These are phyloP conservation scores for Betula pendula DNA, from an alignment of 306 rosid genomes.

Conservation along the genomic window DNA sequence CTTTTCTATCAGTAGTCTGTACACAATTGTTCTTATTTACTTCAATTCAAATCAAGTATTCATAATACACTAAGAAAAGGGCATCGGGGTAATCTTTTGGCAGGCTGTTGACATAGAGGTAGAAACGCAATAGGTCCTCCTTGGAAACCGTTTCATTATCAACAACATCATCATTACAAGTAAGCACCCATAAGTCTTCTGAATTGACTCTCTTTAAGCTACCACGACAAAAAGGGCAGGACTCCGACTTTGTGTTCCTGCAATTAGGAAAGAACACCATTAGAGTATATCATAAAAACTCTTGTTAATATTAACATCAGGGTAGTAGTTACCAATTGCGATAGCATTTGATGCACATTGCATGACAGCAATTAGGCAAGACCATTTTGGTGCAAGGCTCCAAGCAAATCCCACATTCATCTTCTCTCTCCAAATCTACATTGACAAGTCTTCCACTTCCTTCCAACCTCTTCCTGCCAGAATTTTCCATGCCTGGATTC, in stretches of 20 bases:
- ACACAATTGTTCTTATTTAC: constrained; percentile 46
- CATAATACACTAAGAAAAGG: constrained; percentile 84
- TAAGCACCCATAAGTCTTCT: constrained; percentile 94
- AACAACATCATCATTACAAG: constrained; percentile 82
- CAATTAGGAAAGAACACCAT: constrained; percentile 19
- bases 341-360: constrained; percentile 98
- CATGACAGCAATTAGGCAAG: constrained; percentile 90
- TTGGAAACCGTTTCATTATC: constrained; percentile 78
- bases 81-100: constrained; percentile 93
- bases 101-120: constrained; percentile 79
- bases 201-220: constrained; percentile 91
- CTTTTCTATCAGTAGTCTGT: constrained; percentile 67
- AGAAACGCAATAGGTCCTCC: constrained; percentile 80
- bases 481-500: constrained; percentile 42
- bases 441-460: constrained; percentile 46
- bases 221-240: constrained; percentile 96
- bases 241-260: constrained; percentile 84
- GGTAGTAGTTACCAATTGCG: constrained; percentile 75
- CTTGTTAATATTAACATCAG: neutral
- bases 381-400: constrained; percentile 96
- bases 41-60: constrained; percentile 63
- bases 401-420: constrained; percentile 95
- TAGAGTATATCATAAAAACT: constrained; percentile 9
- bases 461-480: constrained; percentile 44
- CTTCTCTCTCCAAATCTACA: constrained; percentile 81